Evolutionary conservation across 768 basidiomycete species (phyloP).

Genomic region (Leccinum obscurum): DNA sequence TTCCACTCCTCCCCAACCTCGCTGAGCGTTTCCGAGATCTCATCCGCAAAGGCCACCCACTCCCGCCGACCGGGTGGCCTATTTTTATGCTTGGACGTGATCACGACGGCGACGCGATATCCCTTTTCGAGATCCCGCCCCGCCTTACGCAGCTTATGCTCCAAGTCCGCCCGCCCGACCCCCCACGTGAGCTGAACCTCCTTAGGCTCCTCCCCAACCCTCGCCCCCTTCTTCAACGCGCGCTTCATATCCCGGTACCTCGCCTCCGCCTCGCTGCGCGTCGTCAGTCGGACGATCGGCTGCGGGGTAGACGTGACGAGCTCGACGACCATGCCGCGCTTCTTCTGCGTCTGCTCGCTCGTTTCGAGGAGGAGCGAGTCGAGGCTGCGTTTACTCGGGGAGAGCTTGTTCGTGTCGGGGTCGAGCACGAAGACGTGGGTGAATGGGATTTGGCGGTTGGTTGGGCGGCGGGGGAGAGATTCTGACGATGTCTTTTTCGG

Average conservation of each 20-base stretch:
- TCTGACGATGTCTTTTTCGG: not conserved
- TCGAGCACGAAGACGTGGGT: constrained; percentile 48
- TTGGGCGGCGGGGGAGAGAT: constrained; percentile 11
- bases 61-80: constrained; percentile 36
- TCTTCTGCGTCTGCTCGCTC: constrained; percentile 31
- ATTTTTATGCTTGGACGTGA: constrained; percentile 50
- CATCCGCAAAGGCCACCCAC: constrained; percentile 46
- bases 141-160: constrained; percentile 64
- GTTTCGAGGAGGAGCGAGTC: constrained; percentile 49
- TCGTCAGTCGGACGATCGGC: constrained; percentile 62
- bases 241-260: constrained; percentile 39
- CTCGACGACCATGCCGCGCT: constrained; percentile 44
- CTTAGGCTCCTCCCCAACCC: constrained; percentile 44
- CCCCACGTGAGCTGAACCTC: constrained; percentile 76
- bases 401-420: constrained; percentile 42
- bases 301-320: constrained; percentile 49
- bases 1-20: constrained; percentile 60
- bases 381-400: constrained; percentile 35
- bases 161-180: constrained; percentile 55
- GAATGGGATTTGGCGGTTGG: constrained; percentile 45
- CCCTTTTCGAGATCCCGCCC: constrained; percentile 61
- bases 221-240: constrained; percentile 34
- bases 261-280: constrained; percentile 43
- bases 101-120: constrained; percentile 53
- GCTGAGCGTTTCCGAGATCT: constrained; percentile 41